Conservation (phyloP, 2,329 filamentous ascomycete species). For the Aspergillus costaricaensis region DNA sequence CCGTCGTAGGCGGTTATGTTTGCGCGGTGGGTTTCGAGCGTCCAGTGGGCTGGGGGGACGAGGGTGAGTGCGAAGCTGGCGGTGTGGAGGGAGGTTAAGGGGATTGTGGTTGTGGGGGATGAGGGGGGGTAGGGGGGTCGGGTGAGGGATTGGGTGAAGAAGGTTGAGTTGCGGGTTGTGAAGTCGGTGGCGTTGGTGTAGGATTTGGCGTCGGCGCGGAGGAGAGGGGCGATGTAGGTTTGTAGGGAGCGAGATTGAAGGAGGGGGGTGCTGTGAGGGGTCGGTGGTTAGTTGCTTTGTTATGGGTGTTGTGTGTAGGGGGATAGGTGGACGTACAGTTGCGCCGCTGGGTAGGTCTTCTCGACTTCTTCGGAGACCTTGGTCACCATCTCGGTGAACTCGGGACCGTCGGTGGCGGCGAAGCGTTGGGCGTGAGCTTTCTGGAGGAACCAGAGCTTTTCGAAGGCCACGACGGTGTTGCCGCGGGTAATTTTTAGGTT, state of each 20-base stretch:
- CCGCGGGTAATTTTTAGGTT: constrained; percentile 87
- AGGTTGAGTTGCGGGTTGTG: constrained; percentile 57
- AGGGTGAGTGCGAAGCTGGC: constrained; percentile 46
- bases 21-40: constrained; percentile 38
- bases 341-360: constrained; percentile 24
- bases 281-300: constrained; percentile 1
- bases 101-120: constrained; percentile 26
- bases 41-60: constrained; percentile 47
- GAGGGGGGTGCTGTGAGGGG: constrained; percentile 26
- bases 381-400: constrained; percentile 44
- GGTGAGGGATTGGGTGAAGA: constrained; percentile 52
- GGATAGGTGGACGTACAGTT: constrained; percentile 30
- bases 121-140: constrained; percentile 28
- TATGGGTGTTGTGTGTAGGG: too few species aligned
- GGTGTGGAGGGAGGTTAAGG: constrained; percentile 45
- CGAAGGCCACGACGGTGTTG: constrained; percentile 77
- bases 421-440: constrained; percentile 63
- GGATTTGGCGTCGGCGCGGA: constrained; percentile 58
- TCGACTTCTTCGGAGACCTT: constrained; percentile 32
- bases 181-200: constrained; percentile 61
- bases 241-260: constrained; percentile 40
- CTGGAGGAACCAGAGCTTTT: constrained; percentile 81
- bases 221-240: constrained; percentile 53
- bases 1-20: constrained; percentile 43
- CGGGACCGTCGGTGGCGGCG: constrained; percentile 48